Evolutionary conservation across 176 grass and related monocot species (phyloP).

Genomic region (Eleusine indica): DNA sequence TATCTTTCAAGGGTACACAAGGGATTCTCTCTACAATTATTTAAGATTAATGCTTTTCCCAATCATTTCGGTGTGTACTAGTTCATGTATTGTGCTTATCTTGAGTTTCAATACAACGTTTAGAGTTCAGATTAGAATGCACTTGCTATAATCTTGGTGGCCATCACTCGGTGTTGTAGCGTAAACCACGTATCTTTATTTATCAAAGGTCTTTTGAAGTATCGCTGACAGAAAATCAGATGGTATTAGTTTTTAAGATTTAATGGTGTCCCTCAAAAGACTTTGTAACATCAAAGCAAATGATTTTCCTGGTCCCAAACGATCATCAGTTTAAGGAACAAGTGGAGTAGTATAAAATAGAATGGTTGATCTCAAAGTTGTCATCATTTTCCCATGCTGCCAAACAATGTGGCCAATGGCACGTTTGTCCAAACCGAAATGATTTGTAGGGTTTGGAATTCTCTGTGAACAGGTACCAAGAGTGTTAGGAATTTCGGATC

Average conservation of each 20-base stretch:
- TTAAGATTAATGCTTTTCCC: background rate
- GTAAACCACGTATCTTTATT: background rate
- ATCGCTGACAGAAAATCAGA: background rate
- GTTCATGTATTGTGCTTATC: background rate
- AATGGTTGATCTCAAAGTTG: slow-evolving; percentile 23
- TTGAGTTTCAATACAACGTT: background rate
- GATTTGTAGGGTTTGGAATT: slow-evolving; percentile 13
- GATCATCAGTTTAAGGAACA: background rate
- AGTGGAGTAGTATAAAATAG: background rate
- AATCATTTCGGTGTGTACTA: background rate
- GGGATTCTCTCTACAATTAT: background rate
- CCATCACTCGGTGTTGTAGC: background rate
- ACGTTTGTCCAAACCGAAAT: slow-evolving; percentile 17
- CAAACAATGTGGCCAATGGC: slow-evolving; percentile 30
- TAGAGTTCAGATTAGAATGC: no score
- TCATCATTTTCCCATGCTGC: slow-evolving; percentile 26
- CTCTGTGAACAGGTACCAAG: background rate
- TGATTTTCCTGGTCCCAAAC: background rate
- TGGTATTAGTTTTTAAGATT: background rate
- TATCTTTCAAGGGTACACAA: no score
- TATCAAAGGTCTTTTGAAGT: background rate
- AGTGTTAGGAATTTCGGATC: slow-evolving; percentile 44
- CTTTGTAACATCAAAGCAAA: background rate
- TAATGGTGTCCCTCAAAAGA: background rate
- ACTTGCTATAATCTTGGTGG: background rate